Evolutionary conservation across 1,139 yeast species (phyloP).

Genomic region (Candida anutae): DNA sequence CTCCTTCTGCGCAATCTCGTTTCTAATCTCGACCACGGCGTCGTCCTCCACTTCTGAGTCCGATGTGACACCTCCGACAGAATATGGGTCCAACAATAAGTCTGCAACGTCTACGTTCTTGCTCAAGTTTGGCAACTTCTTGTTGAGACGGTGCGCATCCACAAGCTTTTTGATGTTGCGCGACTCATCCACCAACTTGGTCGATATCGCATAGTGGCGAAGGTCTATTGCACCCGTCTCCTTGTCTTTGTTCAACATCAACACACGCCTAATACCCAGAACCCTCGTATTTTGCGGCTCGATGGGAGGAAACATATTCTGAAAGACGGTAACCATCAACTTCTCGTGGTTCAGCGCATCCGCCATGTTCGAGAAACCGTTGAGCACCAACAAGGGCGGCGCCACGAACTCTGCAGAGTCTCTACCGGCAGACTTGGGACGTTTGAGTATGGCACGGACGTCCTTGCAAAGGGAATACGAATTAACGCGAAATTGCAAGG

Average conservation of each 20-base stretch:
- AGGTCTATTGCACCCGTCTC: constrained; percentile 69
- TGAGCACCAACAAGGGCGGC: constrained; percentile 89
- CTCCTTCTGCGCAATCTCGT: constrained; percentile 21
- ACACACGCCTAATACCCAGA: constrained; percentile 69
- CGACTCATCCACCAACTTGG: constrained; percentile 79
- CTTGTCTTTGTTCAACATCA: constrained; percentile 69
- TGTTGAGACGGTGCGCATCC: constrained; percentile 55
- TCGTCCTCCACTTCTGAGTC: constrained; percentile 94
- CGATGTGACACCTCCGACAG: constrained; percentile 73
- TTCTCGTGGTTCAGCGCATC: constrained; percentile 65
- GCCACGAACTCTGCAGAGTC: constrained; percentile 55
- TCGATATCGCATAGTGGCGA: constrained; percentile 86
- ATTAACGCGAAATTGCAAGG: constrained; percentile 71
- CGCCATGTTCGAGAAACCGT: constrained; percentile 64
- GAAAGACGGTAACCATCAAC: constrained; percentile 81
- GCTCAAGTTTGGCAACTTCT: constrained; percentile 67
- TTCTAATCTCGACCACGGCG: constrained; percentile 71
- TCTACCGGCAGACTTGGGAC: constrained; percentile 61
- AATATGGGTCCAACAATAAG: constrained; percentile 73
- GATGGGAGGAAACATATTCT: constrained; percentile 92
- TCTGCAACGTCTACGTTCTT: constrained; percentile 73
- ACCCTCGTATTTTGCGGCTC: constrained; percentile 75
- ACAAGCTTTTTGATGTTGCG: constrained; percentile 73
- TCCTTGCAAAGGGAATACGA: constrained; percentile 81
- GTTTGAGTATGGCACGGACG: constrained; percentile 57